Percentiles rank a stretch among this genome's conserved stretches.
These are phyloP conservation scores for Pichia scutulata DNA, from an alignment of 805 yeast species.

Conservation along the genomic window DNA sequence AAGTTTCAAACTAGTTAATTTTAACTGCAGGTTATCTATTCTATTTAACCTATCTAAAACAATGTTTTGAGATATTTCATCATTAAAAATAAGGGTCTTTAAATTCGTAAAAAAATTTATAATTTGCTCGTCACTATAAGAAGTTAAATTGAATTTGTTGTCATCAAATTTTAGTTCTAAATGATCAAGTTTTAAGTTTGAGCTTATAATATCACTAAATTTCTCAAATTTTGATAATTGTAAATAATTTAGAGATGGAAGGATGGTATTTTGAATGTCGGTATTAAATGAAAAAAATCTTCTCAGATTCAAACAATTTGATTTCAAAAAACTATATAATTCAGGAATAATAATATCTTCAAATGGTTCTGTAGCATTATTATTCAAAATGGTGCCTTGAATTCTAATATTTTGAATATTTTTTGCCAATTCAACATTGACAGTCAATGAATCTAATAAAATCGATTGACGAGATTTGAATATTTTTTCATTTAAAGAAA, in stretches of 20 bases:
- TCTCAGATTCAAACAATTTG: constrained; percentile 12
- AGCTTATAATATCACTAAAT: neutral
- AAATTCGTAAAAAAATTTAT: constrained; percentile 29
- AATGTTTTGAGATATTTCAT: constrained; percentile 23
- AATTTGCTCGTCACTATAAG: constrained; percentile 10
- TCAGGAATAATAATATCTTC: neutral
- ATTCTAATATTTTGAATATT: constrained; percentile 31
- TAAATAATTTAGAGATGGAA: constrained; percentile 5
- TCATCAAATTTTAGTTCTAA: neutral
- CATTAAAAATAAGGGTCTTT: constrained; percentile 19
- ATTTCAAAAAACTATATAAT: constrained; percentile 3
- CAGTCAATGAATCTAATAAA: constrained; percentile 30
- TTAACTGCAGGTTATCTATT: constrained; percentile 6
- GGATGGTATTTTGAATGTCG: neutral
- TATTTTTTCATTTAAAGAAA: constrained; percentile 31
- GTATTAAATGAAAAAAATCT: constrained; percentile 2
- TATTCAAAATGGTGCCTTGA: constrained; percentile 19
- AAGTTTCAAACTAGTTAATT: constrained; percentile 31
- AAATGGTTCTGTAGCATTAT: constrained; percentile 7
- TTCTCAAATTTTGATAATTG: constrained; percentile 9
- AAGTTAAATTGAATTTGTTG: neutral
- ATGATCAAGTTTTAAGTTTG: neutral
- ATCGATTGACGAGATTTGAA: constrained; percentile 33
- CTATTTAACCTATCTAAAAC: constrained; percentile 25
- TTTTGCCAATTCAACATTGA: constrained; percentile 29